phyloP scores from a whole-genome alignment of 2,329 filamentous ascomycete genomes.

The Diplodia intermedia region DNA sequence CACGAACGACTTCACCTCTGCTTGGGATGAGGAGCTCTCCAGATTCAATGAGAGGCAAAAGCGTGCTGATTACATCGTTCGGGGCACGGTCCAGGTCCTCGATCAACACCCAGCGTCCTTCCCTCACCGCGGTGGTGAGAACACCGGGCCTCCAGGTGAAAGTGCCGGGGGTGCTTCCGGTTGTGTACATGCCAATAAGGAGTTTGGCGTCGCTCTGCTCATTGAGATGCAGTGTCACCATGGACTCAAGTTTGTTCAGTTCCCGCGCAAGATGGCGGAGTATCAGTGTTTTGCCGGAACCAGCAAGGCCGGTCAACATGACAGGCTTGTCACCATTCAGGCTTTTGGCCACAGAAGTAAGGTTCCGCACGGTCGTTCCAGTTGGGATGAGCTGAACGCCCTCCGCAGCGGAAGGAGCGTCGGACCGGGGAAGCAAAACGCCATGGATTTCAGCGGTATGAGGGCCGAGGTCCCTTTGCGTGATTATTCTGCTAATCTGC shows the following conservation, averaged over 20 bases:
- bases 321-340: slow-evolving; percentile 75
- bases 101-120: slow-evolving; percentile 96
- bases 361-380: slow-evolving; percentile 73
- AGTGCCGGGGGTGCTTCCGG: slow-evolving; percentile 82
- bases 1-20: slow-evolving; percentile 83
- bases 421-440: slow-evolving; percentile 47
- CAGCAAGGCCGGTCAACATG: slow-evolving; percentile 80
- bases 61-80: slow-evolving; percentile 90
- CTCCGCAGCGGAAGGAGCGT: neutral
- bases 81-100: slow-evolving; percentile 96
- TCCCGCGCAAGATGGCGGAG: slow-evolving; percentile 81
- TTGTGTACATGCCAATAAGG: slow-evolving; percentile 92
- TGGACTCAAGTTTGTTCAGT: slow-evolving; percentile 77
- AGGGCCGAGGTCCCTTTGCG: slow-evolving; percentile 15
- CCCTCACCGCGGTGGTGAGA: slow-evolving; percentile 88
- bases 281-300: slow-evolving; percentile 88
- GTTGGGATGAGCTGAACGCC: slow-evolving; percentile 63
- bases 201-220: slow-evolving; percentile 98
- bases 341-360: slow-evolving; percentile 70
- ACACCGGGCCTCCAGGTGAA: slow-evolving; percentile 94
- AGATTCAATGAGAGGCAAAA: slow-evolving; percentile 90
- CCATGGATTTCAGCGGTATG: slow-evolving; percentile 42
- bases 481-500: slow-evolving; percentile 21
- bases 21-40: slow-evolving; percentile 90
- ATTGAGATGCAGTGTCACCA: slow-evolving; percentile 95